Percentiles rank a stretch among this genome's conserved stretches.
Conservation (phyloP, 192 early-diverging fungal species). For the Umbelopsis sp. region DNA sequence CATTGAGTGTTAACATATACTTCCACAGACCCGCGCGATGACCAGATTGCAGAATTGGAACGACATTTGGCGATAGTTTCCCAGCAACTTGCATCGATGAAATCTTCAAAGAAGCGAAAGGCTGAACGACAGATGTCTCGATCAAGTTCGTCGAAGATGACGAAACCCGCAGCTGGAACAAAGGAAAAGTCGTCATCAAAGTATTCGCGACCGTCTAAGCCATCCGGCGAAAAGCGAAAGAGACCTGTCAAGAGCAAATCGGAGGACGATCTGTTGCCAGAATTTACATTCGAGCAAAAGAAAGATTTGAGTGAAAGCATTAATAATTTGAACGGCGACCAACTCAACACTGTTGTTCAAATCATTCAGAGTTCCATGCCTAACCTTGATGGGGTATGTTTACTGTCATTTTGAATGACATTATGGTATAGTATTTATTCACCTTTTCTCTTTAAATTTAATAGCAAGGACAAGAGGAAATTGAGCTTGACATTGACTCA, state of each 20-base stretch:
- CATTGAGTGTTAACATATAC: background rate
- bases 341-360: constrained; percentile 67
- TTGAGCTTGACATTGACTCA: constrained; percentile 95
- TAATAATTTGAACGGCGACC: constrained; percentile 59
- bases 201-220: background rate
- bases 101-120: constrained; percentile 30
- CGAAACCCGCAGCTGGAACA: background rate
- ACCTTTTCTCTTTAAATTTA: background rate
- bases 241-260: constrained; percentile 26
- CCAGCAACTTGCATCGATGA: constrained; percentile 44
- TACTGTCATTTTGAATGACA: background rate
- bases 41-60: constrained; percentile 42
- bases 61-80: constrained; percentile 40
- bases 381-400: constrained; percentile 52
- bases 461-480: constrained; percentile 76
- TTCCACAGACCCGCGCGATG: constrained; percentile 19
- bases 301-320: constrained; percentile 78
- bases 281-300: constrained; percentile 87
- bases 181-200: constrained; percentile 16
- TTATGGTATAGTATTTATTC: background rate
- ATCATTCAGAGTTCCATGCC: constrained; percentile 74
- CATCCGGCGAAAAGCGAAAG: constrained; percentile 19
- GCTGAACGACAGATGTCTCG: constrained; percentile 17
- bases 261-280: constrained; percentile 44
- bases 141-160: constrained; percentile 18